Evolutionary conservation across 495 filamentous ascomycete species (phyloP), one percentile per base, ranked within the genome.

Genomic region (Annulohypoxylon maeteangense): DNA sequence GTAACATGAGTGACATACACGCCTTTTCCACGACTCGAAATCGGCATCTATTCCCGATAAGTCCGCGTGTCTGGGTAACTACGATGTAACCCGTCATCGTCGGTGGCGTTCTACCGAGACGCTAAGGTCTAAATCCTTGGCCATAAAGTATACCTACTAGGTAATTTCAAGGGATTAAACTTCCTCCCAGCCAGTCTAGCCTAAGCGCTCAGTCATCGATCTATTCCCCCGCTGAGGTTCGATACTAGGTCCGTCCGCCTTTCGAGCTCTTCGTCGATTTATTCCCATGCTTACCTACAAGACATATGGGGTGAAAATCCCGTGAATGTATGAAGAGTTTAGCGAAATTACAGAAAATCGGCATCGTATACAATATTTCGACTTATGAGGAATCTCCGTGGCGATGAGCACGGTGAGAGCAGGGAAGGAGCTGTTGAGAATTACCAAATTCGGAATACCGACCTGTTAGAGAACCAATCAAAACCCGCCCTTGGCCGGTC

Each of bases 361-460:
- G 2, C 4, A 18, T 44, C 12, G n/a, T 12, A 18, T 50, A 22
- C 18, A n/a, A 12, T 23, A 50, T 50, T 7, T 50, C 22, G 45
- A 50, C 22, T n/a, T 25, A 10, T 32, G n/a, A n/a, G 14, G 3
- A 22, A 34, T 4, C 2, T 38, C 10, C 22, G 7, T 22, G 18
- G 29, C 25, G 32, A 20, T 32, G 16, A 20, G 40, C 3, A n/a
- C 27, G 22, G 31, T 53, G n/a, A 8, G 34, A 14, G 14, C n/a
- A 51, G 8, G 11, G 40, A 18, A 34, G 7, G 6, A 14, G 51
- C 11, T 10, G 34, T 1, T 47, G 14, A 7, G 4, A 58, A 55
- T 65, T 62, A 48, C 68, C 62, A 3, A 18, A 71, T 66, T 50
- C 56, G 42, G 68, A 62, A 31, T 22, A 12, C 40, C 27, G 23